Base-by-base conservation (phyloP, 2,329 filamentous ascomycete species). In the Cercospora sp. region DNA sequence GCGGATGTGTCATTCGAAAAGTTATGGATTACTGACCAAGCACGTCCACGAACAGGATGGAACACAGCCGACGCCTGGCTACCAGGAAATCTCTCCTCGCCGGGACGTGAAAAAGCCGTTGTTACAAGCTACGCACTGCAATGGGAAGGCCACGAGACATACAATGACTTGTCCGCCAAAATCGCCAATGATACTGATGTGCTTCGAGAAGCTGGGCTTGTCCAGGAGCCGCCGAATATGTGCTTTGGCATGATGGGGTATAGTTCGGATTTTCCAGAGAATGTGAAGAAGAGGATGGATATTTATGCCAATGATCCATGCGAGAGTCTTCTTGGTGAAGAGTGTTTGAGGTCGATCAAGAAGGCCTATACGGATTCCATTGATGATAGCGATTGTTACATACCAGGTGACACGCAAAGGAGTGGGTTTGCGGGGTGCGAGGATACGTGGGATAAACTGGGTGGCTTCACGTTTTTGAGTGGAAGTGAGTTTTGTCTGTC, bases 61-160 rank as follows among this genome's bases (percentile, higher is more conserved):
- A 49, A 34, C 24, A 65, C 53, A 9, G 62, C 62, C 13, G 62
- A 65, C 18, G 57, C 55, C 32, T 65, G 51, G 49, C 53, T 65
- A 12, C 62, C 62, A 7, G 53, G 49, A 4, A 65, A 65, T n/a
- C 13, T 65, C 12, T 59, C 62, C 8, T 7, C 13, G 12, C 30
- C 49, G 5, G 61, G 49, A 24, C 28, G 28, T 5, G 45, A 53
- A 5, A 65, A 65, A 34, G 51, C 13, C 2, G 62, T 65, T 0
- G 62, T 65, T 3, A 65, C 51, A 1, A 40, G 49, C 18, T 65
- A 65, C 8, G 21, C 21, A 1, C n/a, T 65, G 18, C 13, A 18
- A 43, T 65, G 62, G 62, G 9, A 37, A 28, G 53, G 62, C 2
- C 7, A 65, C 1, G 49, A 65, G 5, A 28, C 6, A 2, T 65